Base-by-base conservation (phyloP, 1,284 basidiomycete genomes). In the Pseudozyma tsukubaensis region DNA sequence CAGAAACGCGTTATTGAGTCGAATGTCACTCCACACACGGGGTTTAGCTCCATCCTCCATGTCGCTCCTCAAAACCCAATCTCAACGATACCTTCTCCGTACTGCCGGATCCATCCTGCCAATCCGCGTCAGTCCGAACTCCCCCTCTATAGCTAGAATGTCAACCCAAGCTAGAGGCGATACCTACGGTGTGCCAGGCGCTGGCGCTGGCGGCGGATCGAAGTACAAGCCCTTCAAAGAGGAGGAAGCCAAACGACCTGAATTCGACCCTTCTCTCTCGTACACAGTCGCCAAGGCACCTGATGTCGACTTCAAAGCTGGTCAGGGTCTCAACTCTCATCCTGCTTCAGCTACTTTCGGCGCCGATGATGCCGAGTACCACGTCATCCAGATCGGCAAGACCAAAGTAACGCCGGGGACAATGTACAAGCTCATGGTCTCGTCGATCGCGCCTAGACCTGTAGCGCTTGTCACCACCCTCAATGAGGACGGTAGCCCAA, bases 341-440 rank as follows among this genome's bases (percentile, higher is more conserved):
- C 67, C 72, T 6, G 59, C 60, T 2, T 58, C 72, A 0, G 35
- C 52, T 7, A 42, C 14, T 0, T 61, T 68, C n/a, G 57, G 48
- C 4, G 50, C 74, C 2, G 72, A 72, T 19, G 53, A 71, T 21
- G 63, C 77, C 16, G 36, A 47, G 36, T 81, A 57, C 56, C 60
- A 72, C 40, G 65, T 78, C 19, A 73, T 81, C 21, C 63, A 79
- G 40, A 59, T 73, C 10, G 72, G 69, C 34, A 73, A 72, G 61
- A 79, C 76, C 18, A 60, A 74, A 21, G 70, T 81, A 3, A 40
- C 59, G 5, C 29, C 71, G 1, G 47, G 55, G 1, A 61, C 66
- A 10, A 59, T 81, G 51, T 80, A 80, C 70, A 79, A 79, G 67
- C 62, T 79, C 24, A 70, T 81, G 70, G 51, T 77, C 16, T 76